Percentiles rank a stretch among this genome's conserved stretches.
Evolutionary conservation across 2,329 filamentous ascomycete genomes (phyloP).

Genomic region (Alternaria gansuensis): DNA sequence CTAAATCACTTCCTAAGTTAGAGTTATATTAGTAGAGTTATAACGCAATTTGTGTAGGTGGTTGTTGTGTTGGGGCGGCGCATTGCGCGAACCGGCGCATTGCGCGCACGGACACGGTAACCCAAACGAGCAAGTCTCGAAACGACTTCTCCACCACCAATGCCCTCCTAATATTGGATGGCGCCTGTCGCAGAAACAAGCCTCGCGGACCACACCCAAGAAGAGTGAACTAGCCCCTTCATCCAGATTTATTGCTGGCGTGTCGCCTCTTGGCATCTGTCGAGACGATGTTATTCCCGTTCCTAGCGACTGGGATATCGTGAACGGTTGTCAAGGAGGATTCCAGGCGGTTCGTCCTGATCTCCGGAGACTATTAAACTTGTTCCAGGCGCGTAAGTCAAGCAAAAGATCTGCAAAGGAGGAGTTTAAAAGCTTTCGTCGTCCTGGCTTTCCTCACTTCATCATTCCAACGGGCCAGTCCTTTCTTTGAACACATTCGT

Average conservation of each 20-base stretch:
- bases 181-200: slow-evolving; percentile 27
- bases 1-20: too few species aligned
- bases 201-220: slow-evolving; percentile 17
- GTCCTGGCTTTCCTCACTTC: background rate
- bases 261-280: slow-evolving; percentile 23
- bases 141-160: slow-evolving; percentile 32
- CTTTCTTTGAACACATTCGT: slow-evolving; percentile 32
- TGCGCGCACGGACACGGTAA: too few species aligned
- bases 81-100: too few species aligned
- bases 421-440: slow-evolving; percentile 13
- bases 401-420: slow-evolving; percentile 26
- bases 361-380: slow-evolving; percentile 23
- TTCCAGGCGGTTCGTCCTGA: slow-evolving; percentile 30
- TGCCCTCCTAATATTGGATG: slow-evolving; percentile 35
- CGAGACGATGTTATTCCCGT: slow-evolving; percentile 22
- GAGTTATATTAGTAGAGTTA: too few species aligned
- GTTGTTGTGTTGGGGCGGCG: too few species aligned
- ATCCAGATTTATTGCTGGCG: slow-evolving; percentile 22
- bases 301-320: slow-evolving; percentile 19
- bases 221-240: slow-evolving; percentile 23
- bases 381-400: slow-evolving; percentile 26
- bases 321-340: slow-evolving; percentile 31
- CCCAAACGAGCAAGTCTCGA: slow-evolving; percentile 31
- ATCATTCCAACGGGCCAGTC: slow-evolving; percentile 37
- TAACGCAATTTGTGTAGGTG: too few species aligned